Evolutionary conservation across 495 filamentous ascomycete genomes (phyloP), one percentile per base, ranked within the genome.

Genomic region (Tuber melanosporum): DNA sequence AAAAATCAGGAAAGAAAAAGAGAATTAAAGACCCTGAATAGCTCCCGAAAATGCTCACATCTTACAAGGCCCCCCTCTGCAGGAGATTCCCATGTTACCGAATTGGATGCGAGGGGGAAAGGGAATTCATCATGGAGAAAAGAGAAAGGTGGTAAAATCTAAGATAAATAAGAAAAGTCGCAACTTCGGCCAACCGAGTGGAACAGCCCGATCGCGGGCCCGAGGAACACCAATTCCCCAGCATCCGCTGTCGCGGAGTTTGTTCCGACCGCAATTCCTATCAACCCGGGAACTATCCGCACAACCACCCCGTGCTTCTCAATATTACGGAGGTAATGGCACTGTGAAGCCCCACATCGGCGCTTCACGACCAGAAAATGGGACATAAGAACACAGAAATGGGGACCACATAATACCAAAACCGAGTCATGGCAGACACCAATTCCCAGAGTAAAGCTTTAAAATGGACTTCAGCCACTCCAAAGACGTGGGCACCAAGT

Each of bases 301-400:
- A 66, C 1, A 36, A 19, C 57, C 78, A 73, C 73, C 72, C 32
- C 46, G 52, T 76, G 74, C 78, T 80, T 73, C 73, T 74, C 71
- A 76, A 71, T 73, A 80, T 80, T 80, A 80, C 77, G 73, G 78
- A 80, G 79, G 71, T 80, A 80, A 76, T 72, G 76, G 66, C 73
- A 76, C 73, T 76, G 62, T 79, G 72, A 75, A 79, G 73, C 57
- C 47, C 47, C 57, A 36, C 57, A 36, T 66, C 14, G 57, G 57
- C 14, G 14, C 26, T 66, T 66, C 57, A 36, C 26, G 17, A 66
- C 26, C 32, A 36, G 57, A 66, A 71, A 76, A 80, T 73, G 36
- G 42, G 73, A 79, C 19, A 42, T 47, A 42, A 76, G 71, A 74
- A 45, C 71, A 73, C 74, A 71, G 71, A 74, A 76, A 72, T 77